A percentile compares a stretch with the other conserved stretches of the same genome.
phyloP scores from a whole-genome alignment of 108 stramenopile species.

The Epithemia pelagica region DNA sequence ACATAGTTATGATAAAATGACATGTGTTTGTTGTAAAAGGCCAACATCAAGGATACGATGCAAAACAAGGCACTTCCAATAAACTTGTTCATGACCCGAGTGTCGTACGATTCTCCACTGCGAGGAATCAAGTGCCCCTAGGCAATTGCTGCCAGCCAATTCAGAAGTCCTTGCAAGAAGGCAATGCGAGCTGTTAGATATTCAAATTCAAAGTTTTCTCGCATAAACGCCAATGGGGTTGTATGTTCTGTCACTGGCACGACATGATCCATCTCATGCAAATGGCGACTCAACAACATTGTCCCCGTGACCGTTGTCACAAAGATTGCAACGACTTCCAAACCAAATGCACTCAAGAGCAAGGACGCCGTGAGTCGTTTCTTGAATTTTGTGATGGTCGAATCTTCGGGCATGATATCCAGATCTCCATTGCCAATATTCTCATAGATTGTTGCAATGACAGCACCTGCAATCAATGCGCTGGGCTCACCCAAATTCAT shows the following conservation, averaged over 20 bases:
- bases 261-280: neutral
- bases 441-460: slow-evolving; percentile 25
- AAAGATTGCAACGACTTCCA: slow-evolving; percentile 26
- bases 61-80: slow-evolving; percentile 11
- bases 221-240: slow-evolving; percentile 10
- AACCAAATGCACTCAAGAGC: slow-evolving; percentile 19
- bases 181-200: slow-evolving; percentile 20
- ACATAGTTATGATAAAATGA: slow-evolving; percentile 13
- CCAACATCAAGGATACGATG: slow-evolving; percentile 11
- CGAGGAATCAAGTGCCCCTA: slow-evolving; percentile 16
- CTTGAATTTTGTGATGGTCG: neutral
- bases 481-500: slow-evolving; percentile 31
- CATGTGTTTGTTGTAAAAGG: slow-evolving; percentile 31
- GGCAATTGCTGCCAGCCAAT: slow-evolving; percentile 30
- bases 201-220: slow-evolving; percentile 26
- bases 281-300: neutral
- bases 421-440: slow-evolving; percentile 6
- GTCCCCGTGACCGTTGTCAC: slow-evolving; percentile 18
- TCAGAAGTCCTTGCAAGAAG: slow-evolving; percentile 28
- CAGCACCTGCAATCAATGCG: slow-evolving; percentile 36
- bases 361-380: slow-evolving; percentile 19
- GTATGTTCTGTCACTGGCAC: slow-evolving; percentile 3
- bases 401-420: slow-evolving; percentile 8
- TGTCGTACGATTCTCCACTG: slow-evolving; percentile 6
- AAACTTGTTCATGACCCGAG: slow-evolving; percentile 21